Base-by-base conservation (phyloP, 1,284 basidiomycete species). In the Neonothopanus nambi region DNA sequence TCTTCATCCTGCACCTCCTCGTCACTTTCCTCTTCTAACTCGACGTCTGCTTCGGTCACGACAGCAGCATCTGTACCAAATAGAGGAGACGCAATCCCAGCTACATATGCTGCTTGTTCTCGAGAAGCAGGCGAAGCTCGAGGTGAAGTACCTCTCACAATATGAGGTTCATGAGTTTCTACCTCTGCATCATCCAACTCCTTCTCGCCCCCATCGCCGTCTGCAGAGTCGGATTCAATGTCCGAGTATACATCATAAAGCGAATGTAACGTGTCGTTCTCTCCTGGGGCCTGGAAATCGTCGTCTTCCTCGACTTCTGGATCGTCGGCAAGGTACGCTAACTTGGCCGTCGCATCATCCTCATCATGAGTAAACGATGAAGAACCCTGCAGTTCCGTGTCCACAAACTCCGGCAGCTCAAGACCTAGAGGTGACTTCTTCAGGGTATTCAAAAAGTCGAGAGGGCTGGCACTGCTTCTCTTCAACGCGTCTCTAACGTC, bases 161-260 rank as follows among this genome's bases (percentile, higher is more conserved):
- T n/a, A n/a, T n/a, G n/a, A n/a, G n/a, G n/a, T n/a, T n/a, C 15
- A 13, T 20, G 48, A 17, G 48, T 15, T 42, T 50, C 44, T 7
- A 23, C 43, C n/a, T 45, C 47, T 1, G 24, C 23, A 20, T 47
- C 38, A 18, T 46, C 21, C 28, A n/a, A 21, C 9, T 24, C 33
- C 30, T n/a, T n/a, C n/a, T 37, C 23, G 18, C 18, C 51, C 37
- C 60, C 57, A 58, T 60, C 50, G 55, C 33, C 40, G 28, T 51
- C 51, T 37, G 52, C 41, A 36, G 53, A 53, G 11, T 58, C 57
- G 24, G 46, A 45, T 23, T 58, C 53, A 20, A 59, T 51, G 54
- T 62, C 67, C 17, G 71, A 72, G 54, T 78, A 77, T 6, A 69
- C 68, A 45, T 75, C 72, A 57, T 77, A 77, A 9, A 77, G 61